Evolutionary conservation across 2,329 filamentous ascomycete genomes (phyloP).

Genomic region (Phialophora expanda): DNA sequence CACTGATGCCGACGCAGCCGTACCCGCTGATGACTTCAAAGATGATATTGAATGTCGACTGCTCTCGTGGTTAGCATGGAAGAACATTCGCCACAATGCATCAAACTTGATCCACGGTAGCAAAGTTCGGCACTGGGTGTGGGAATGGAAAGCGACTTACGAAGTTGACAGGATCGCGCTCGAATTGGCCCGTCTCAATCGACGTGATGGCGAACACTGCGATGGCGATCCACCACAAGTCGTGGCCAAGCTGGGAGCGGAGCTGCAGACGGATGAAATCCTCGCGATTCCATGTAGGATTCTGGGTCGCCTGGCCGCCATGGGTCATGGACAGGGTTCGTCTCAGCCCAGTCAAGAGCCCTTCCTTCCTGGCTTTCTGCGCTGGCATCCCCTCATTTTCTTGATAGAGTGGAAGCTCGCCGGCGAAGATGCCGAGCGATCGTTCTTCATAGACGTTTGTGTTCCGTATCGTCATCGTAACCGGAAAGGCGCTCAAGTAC

Average conservation of each 20-base stretch:
- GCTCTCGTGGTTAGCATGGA: not conserved
- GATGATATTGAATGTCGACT: conserved; percentile 63
- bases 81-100: not conserved
- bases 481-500: conserved; percentile 97
- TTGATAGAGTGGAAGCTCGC: conserved; percentile 36
- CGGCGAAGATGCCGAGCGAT: conserved; percentile 64
- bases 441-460: conserved; percentile 75
- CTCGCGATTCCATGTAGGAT: conserved; percentile 45
- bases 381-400: not conserved
- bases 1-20: conserved; percentile 52
- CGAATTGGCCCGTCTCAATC: conserved; percentile 64
- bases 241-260: conserved; percentile 68
- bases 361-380: conserved; percentile 11
- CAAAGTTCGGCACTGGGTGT: not conserved
- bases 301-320: conserved; percentile 4
- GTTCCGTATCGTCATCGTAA: conserved; percentile 89
- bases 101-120: not conserved
- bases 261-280: conserved; percentile 63
- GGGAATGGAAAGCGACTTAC: not conserved
- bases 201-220: conserved; percentile 65
- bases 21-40: conserved; percentile 54
- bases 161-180: conserved; percentile 57
- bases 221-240: conserved; percentile 69
- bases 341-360: conserved; percentile 23
- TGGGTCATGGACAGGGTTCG: conserved; percentile 28